Evolutionary conservation across 805 yeast genomes (phyloP), one percentile per base, ranked within the genome.

Genomic region (Saccharomycopsis vini): DNA sequence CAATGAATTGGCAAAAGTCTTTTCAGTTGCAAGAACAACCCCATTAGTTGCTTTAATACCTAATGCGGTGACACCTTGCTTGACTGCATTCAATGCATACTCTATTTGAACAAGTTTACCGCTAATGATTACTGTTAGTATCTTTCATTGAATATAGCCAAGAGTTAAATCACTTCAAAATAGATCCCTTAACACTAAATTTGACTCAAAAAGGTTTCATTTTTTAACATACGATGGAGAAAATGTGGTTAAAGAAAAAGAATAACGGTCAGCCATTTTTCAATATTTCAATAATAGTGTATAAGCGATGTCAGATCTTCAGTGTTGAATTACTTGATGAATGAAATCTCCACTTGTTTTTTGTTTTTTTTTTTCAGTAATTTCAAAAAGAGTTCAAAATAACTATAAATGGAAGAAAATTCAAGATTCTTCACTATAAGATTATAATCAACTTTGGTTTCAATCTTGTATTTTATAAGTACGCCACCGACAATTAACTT

Each of bases 81-180:
- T 92, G 36, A 92, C 98, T 1, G 96, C 97, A 54, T 90, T 89
- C 55, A 92, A 71, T 15, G 99, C 98, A 63, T 92, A 90, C 63
- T 92, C 98, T 56, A 92, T 92, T 68, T 92, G 99, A 40, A 89
- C 95, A 53, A 92, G 76, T 70, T 92, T 92, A 54, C 99, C 99
- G 64, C 95, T 86, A 57, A 47, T 19, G 18, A 22, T 41, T 23
- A 18, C 22, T n/a, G 49, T 45, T 44, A 39, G 47, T 21, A 30
- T 30, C n/a, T n/a, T n/a, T n/a, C n/a, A n/a, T n/a, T n/a, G n/a
- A n/a, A 30, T 10, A 30, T 13, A 13, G 33, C 5, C 7, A 30
- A 9, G 10, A 30, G 5, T n/a, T 7, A 30, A 10, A 30, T 10
- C n/a, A 30, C 7, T 9, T 30, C 10, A 30, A 9, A n/a, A n/a